Base-by-base conservation (phyloP, 2,329 filamentous ascomycete species). In the Colletotrichum sansevieriae region DNA sequence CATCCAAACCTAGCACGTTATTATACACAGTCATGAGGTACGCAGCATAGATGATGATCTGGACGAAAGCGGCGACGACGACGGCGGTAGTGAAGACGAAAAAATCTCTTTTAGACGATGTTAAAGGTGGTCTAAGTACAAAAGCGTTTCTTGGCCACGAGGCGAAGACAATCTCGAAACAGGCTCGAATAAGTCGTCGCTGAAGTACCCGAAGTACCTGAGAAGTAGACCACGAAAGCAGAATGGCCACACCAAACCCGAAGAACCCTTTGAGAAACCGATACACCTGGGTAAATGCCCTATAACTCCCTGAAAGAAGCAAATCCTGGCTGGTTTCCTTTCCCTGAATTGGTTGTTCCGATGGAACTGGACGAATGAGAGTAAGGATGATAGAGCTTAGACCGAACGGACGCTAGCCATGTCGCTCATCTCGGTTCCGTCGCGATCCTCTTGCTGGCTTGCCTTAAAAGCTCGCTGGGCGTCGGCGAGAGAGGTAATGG, bases 401-500 rank as follows among this genome's bases (percentile, higher is more conserved):
- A 29, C 51, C 13, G 67, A 63, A n/a, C 67, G 51, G 57, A 68
- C 57, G 22, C 63, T 70, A 41, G 20, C 63, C 57, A 70, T 58
- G 18, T 68, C 67, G 37, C 67, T 68, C 57, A 70, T 35, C 51
- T 70, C 63, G 13, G 51, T 63, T 33, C 63, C 63, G 35, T 70
- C 56, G 46, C 43, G 25, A n/a, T 35, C 49, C n/a, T 43, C 56
- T 44, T 46, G 57, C 33, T 43, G 43, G 58, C 57, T 51, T 37
- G 51, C 52, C 64, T 70, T 66, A 52, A 63, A 47, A 51, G 61
- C 56, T 52, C 29, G 56, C 59, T 68, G 63, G 52, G 57, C 49
- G 52, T 60, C 46, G 52, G 59, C 46, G 46, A 67, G 39, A 47
- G 56, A 22, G 25, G 33, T 47, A 46, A 83, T 75, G 6, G 79